These are phyloP conservation scores for Phanerochaete carnosa DNA, from an alignment of 768 basidiomycete species.

Conservation along the genomic window DNA sequence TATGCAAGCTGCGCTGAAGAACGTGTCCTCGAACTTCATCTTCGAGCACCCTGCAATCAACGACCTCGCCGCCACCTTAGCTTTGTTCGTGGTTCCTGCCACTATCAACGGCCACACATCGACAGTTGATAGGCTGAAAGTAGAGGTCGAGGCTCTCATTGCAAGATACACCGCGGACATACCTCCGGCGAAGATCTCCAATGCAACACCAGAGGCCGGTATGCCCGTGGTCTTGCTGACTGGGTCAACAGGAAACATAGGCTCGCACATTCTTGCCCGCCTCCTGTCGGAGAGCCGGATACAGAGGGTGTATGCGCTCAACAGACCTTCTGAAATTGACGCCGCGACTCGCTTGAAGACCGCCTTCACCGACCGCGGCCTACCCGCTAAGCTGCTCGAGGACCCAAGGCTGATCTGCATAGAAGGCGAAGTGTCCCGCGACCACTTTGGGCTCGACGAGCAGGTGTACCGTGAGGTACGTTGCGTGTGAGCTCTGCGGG, in stretches of 20 bases:
- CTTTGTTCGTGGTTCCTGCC: too few species aligned
- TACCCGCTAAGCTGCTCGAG: background rate
- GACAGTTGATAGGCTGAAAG: background rate
- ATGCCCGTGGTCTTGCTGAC: constrained; percentile 8
- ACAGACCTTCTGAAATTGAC: background rate
- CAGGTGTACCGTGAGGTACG: constrained; percentile 2
- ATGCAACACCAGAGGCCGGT: background rate
- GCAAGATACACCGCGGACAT: background rate
- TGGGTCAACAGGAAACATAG: constrained; percentile 8
- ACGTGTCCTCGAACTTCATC: constrained; percentile 3
- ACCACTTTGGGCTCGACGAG: background rate
- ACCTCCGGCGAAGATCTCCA: background rate
- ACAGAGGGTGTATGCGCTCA: background rate
- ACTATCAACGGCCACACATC: background rate
- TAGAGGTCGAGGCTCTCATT: constrained; percentile 1
- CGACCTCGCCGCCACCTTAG: background rate
- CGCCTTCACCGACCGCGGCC: background rate
- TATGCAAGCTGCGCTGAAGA: background rate
- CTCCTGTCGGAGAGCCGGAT: background rate
- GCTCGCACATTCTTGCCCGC: constrained; percentile 8
- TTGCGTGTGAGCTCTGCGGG: background rate
- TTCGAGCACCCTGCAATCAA: constrained; percentile 4
- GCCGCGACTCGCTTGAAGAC: background rate
- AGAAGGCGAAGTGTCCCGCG: background rate
- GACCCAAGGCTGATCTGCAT: constrained; percentile 1